Conservation (phyloP, 345 rosid species). For the Cardamine resedifolia region DNA sequence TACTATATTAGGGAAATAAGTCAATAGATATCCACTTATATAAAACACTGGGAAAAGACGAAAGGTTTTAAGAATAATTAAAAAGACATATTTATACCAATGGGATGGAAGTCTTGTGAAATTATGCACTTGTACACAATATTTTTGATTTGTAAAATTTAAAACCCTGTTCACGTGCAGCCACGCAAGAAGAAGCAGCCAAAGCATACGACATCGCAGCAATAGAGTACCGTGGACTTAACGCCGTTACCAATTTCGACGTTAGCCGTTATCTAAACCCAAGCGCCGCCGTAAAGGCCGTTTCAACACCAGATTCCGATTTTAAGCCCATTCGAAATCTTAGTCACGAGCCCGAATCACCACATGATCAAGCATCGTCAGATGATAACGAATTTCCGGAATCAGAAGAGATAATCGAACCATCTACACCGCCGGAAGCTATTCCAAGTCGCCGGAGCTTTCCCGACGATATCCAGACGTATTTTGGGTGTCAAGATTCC, state of each 20-base stretch:
- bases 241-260: slow-evolving; percentile 93
- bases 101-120: neutral
- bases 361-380: slow-evolving; percentile 16
- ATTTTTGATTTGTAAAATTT: slow-evolving; percentile 4
- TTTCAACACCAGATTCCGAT: slow-evolving; percentile 11
- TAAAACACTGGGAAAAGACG: neutral
- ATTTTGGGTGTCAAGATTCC: slow-evolving; percentile 62
- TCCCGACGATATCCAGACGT: slow-evolving; percentile 77
- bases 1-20: slow-evolving; percentile 10
- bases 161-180: slow-evolving; percentile 40
- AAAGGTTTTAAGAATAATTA: neutral
- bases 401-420: slow-evolving; percentile 67
- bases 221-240: slow-evolving; percentile 86
- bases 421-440: slow-evolving; percentile 40
- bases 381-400: slow-evolving; percentile 36
- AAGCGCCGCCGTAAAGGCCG: neutral
- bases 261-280: slow-evolving; percentile 59
- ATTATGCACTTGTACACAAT: neutral
- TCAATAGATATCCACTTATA: slow-evolving; percentile 5
- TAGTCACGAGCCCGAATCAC: neutral
- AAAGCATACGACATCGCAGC: slow-evolving; percentile 93
- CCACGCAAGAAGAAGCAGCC: slow-evolving; percentile 98
- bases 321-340: neutral
- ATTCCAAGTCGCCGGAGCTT: slow-evolving; percentile 52
- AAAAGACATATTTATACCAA: neutral